Evolutionary conservation across 768 basidiomycete genomes (phyloP), one percentile per base, ranked within the genome.

Genomic region (Botryobasidium botryosum): DNA sequence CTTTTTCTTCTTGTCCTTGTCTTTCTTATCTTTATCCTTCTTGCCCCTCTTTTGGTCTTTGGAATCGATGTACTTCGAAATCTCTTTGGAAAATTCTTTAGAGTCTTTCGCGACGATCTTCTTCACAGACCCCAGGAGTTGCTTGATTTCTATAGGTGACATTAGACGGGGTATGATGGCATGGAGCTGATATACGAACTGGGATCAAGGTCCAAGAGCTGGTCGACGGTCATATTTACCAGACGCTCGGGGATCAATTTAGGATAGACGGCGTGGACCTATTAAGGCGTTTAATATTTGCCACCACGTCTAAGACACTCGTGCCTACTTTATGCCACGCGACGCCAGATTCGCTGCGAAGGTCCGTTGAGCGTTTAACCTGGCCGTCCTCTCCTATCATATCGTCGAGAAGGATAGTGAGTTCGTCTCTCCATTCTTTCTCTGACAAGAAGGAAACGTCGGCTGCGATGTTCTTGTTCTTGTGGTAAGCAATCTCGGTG

Each of bases 211-310:
- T 17, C 31, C 31, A 33, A 17, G 35, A 78, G 70, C 38, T 74
- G 61, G 36, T 74, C 67, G 3, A 64, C 61, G 2, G 64, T 59
- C 70, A 76, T 68, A 3, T 55, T 61, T 1, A 66, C 64, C 5
- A 78, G 57, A 41, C 59, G 57, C 42, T 75, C 72, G 44, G 66
- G 66, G 3, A 59, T 53, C 5, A 76, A 62, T 10, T 58, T 59
- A 1, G 76, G 75, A 55, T 76, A 75, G 1, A 77, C 72, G 0
- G 73, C 74, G 52, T 76, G 72, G 2, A 75, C 70, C 74, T 75
- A 39, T 27, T 36, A 2, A 39, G 23, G 5, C 20, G 13, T 21
- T 2, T n/a, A 26, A 32, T 24, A 35, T 26, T 12, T 15, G 6
- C 13, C 39, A 3, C 23, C 25, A 40, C 2, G 26, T 13, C 13